Conservation (phyloP, 1,284 basidiomycete species). For the Leccinum solheimii region DNA sequence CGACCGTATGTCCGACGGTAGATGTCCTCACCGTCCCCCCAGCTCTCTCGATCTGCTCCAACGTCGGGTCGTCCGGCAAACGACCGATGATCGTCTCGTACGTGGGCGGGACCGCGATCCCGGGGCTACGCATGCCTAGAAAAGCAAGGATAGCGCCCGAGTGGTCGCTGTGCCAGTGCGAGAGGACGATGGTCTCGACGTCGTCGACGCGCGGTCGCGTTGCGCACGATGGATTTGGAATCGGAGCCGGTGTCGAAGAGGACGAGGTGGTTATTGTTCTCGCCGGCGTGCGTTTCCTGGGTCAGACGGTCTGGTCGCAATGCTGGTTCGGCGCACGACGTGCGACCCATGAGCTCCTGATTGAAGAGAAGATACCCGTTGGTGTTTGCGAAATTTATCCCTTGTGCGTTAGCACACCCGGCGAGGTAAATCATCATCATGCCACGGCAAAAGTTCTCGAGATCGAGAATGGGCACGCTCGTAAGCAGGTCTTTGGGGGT, state of each 20-base stretch:
- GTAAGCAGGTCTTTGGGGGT: conserved; percentile 54
- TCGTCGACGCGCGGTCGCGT: conserved; percentile 53
- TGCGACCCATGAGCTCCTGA: conserved; percentile 77
- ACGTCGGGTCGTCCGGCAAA: conserved; percentile 68
- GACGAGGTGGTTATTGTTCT: conserved; percentile 35
- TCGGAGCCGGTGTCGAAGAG: conserved; percentile 86
- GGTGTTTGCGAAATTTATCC: too few species aligned
- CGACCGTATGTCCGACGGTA: conserved; percentile 60
- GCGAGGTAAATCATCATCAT: conserved; percentile 2
- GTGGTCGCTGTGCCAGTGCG: conserved; percentile 86
- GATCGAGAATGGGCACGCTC: conserved; percentile 65
- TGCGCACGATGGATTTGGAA: conserved; percentile 66
- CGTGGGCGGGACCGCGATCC: conserved; percentile 64
- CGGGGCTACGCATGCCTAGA: conserved; percentile 47
- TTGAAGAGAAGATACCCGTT: too few species aligned
- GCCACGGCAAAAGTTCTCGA: conserved; percentile 80
- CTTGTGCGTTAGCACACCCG: not conserved
- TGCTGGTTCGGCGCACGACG: conserved; percentile 23
- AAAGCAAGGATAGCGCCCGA: conserved; percentile 71
- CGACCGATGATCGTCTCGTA: conserved; percentile 49
- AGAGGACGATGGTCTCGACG: conserved; percentile 67
- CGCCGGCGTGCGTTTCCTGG: conserved; percentile 41
- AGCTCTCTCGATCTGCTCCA: conserved; percentile 57
- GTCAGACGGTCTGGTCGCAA: not conserved
- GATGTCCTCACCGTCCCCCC: conserved; percentile 61